Conservation (phyloP, 495 filamentous ascomycete species). For the Penicillium taxi region DNA sequence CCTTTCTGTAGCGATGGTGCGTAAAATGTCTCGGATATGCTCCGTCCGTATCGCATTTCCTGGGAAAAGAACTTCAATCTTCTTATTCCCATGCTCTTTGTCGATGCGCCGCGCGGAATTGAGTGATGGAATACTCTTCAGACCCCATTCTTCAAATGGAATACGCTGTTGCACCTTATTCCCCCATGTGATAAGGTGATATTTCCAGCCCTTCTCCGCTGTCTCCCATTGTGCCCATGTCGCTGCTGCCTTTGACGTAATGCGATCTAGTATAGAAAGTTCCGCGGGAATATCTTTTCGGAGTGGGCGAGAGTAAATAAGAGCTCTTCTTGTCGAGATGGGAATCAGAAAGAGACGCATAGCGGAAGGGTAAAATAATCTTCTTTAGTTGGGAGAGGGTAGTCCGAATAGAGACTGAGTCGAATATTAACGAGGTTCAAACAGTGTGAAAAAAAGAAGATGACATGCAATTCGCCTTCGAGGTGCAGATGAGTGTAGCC, state of each 20-base stretch:
- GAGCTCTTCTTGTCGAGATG: conserved; percentile 80
- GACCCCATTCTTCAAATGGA: conserved; percentile 93
- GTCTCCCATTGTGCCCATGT: conserved; percentile 86
- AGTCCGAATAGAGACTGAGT: neutral
- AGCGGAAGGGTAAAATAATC: conserved; percentile 11
- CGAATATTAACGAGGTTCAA: too few species aligned
- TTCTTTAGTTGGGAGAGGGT: neutral
- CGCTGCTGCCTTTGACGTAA: conserved; percentile 57
- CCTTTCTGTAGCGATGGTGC: conserved; percentile 62
- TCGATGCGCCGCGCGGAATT: conserved; percentile 55
- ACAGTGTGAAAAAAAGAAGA: too few species aligned
- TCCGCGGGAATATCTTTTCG: conserved; percentile 39
- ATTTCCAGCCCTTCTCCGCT: conserved; percentile 78
- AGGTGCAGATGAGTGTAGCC: too few species aligned
- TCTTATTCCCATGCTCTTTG: conserved; percentile 54
- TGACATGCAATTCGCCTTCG: too few species aligned
- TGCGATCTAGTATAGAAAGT: conserved; percentile 51
- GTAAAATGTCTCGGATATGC: conserved; percentile 52
- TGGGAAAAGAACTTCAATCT: conserved; percentile 73
- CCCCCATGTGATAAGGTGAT: conserved; percentile 72
- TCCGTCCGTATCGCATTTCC: conserved; percentile 55
- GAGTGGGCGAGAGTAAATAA: conserved; percentile 84
- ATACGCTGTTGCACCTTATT: conserved; percentile 79
- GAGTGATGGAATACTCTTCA: conserved; percentile 88
- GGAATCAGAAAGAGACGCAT: conserved; percentile 97